Evolutionary conservation across 805 yeast genomes (phyloP), one percentile per base, ranked within the genome.

Genomic region (Jamesozyma rosinii): DNA sequence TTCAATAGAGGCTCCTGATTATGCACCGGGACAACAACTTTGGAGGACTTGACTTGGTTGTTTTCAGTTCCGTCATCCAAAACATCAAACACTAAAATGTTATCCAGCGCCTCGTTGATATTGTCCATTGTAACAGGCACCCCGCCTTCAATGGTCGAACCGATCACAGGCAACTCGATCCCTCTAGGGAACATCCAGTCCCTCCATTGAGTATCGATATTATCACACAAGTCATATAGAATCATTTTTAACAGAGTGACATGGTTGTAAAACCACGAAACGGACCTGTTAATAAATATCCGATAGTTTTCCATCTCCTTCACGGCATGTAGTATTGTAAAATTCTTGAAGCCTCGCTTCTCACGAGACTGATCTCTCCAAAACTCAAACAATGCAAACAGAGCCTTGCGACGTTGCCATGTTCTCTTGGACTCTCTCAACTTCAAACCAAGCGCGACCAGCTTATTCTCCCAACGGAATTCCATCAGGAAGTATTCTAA

Each of bases 201-300:
- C 43, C 66, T 55, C 65, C 66, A 61, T 31, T 59, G 63, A 5
- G 61, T 51, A n/a, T 51, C 54, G 1, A 54, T 49, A 37, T 59
- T 58, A 38, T 59, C 63, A 49, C 65, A 60, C 19, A 62, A 48
- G 46, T 62, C 66, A 42, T 57, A 62, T 14, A 62, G 45, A 20
- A 61, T 59, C 64, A 62, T 61, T 44, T 61, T 62, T 22, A 62
- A 50, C 30, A 62, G 43, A 0, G 66, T 62, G 21, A 62, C 61
- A 44, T 62, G 66, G 44, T 62, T 62, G 42, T 62, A 62, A 35
- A 62, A 62, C 66, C 66, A 62, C 3, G 66, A 62, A 2, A 62
- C 66, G 1, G 66, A 62, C 43, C 65, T 49, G 41, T 58, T 59
- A 32, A 62, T 59, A 43, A 62, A 61, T 3, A 61, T 52, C 41